Base-by-base conservation (phyloP, 2,329 filamentous ascomycete species). In the Penicillium aurantiogriseum region DNA sequence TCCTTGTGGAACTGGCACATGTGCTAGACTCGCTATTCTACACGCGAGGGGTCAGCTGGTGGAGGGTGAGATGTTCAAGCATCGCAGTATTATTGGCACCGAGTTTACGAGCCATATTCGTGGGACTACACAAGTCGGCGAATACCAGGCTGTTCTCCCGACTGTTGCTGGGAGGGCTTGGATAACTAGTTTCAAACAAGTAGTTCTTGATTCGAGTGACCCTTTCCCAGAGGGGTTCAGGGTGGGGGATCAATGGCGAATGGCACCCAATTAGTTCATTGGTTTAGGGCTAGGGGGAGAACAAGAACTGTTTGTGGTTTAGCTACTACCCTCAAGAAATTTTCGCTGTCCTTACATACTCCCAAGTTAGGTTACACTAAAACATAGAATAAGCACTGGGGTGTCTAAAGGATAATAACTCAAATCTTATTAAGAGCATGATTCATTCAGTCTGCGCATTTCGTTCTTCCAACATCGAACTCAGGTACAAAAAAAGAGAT, bases 1-100 rank as follows among this genome's bases (percentile, higher is more conserved):
- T 56, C 79, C 78, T 1, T 80, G 78, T 49, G 79, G 79, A 8
- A 80, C 76, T 0, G 78, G 79, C 2, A 80, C 75, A 0, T 77
- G 69, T 57, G 77, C 78, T 2, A 68, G 78, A 13, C 67, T 81
- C 59, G 78, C 78, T 0, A 69, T 79, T 1, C 54, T 81, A 23
- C 74, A 80, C 63, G 76, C 75, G 1, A 69, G 73, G 19, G 77
- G 77, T 1, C 60, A 74, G 43, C 60, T 81, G 4, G 56, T 68
- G 1, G 71, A 72, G 1, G 74, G 69, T 0, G 72, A 80, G 49
- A 63, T 52, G 0, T 76, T 80, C 53, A 65, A 62, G 4, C 74
- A 79, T 60, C 66, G 64, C 8, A 79, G 78, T 54, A 75, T 80
- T 38, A 77, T 77, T 29, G 77, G 73, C 1, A 78, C 77, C 0